Conservation (phyloP, 805 yeast species). For the Candida odintsovae region DNA sequence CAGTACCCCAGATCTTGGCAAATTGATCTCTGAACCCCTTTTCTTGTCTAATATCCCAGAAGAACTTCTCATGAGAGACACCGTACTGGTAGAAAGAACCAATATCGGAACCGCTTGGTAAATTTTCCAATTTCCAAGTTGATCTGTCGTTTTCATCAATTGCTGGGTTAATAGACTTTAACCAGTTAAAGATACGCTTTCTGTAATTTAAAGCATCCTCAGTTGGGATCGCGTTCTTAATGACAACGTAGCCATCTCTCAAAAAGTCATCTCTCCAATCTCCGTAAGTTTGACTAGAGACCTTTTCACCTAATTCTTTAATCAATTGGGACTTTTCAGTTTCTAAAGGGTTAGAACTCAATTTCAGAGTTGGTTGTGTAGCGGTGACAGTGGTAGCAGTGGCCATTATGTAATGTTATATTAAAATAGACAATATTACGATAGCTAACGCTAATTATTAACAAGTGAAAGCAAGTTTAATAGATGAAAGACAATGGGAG, state of each 20-base stretch:
- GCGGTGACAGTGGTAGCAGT: not conserved
- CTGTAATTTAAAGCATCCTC: slow-evolving; percentile 23
- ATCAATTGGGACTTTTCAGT: slow-evolving; percentile 14
- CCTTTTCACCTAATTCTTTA: slow-evolving; percentile 5
- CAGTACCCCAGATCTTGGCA: slow-evolving; percentile 28
- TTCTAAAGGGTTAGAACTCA: slow-evolving; percentile 10
- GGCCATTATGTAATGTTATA: not conserved
- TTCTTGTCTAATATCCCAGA: slow-evolving; percentile 30
- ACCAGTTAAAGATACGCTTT: slow-evolving; percentile 19
- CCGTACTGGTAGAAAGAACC: slow-evolving; percentile 17
- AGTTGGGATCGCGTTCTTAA: slow-evolving; percentile 24
- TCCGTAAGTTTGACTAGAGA: slow-evolving; percentile 7
- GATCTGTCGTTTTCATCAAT: slow-evolving; percentile 22
- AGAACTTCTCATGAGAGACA: slow-evolving; percentile 26
- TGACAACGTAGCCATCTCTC: slow-evolving; percentile 27
- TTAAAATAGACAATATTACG: too few species aligned
- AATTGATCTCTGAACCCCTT: slow-evolving; percentile 24
- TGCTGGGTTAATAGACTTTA: slow-evolving; percentile 15
- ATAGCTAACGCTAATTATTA: too few species aligned
- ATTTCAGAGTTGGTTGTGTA: slow-evolving; percentile 1
- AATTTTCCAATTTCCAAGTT: slow-evolving; percentile 26
- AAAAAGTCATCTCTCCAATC: slow-evolving; percentile 28
- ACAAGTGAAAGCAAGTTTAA: too few species aligned
- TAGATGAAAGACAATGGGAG: too few species aligned
- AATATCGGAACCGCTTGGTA: slow-evolving; percentile 21